Base-by-base conservation (phyloP, 2,329 filamentous ascomycete species). In the Diaporthe sp. region DNA sequence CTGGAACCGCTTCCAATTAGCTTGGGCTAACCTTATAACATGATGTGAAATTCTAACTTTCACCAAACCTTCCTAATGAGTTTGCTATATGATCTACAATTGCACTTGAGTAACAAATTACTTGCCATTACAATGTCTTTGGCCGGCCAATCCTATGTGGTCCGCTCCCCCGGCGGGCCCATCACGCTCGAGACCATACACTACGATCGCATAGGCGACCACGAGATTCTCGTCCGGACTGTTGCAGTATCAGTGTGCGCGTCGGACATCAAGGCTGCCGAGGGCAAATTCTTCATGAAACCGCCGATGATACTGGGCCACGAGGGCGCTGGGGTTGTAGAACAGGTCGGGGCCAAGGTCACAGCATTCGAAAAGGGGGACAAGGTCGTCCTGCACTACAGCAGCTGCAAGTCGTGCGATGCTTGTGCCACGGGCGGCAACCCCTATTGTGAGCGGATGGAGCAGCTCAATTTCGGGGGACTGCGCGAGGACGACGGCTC, bases 241-340 rank as follows among this genome's bases (percentile, higher is more conserved):
- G 50, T 71, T 4, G 72, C 52, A 13, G 67, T 69, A 17, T 76
- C 74, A 17, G 28, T 76, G 38, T 76, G 74, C 8, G 71, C 67
- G 25, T 60, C 55, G 10, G 74, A 75, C 33, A 15, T 75, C 64
- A 72, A 72, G 19, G 74, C 74, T 22, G 71, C 71, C 19, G 57
- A 68, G 25, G 74, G 74, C 10, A 30, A 35, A 7, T 75, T 75
- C 50, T 70, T 73, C 50, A 72, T 73, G 55, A 22, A 60, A 10
- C 74, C 74, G 3, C 74, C 74, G 0, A 72, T 75, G 55, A 66
- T 75, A 38, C 66, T 78, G 2, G 76, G 77, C 2, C 76, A 77
- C 57, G 78, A 79, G 40, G 75, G 75, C 3, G 64, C 78, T 17
- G 78, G 78, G 30, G 60, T 74, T 28, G 77, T 79, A 35, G 71